Evolutionary conservation across 257 asterid species (phyloP), one percentile per base, ranked within the genome.

Genomic region (Fraxinus quadrangulata): DNA sequence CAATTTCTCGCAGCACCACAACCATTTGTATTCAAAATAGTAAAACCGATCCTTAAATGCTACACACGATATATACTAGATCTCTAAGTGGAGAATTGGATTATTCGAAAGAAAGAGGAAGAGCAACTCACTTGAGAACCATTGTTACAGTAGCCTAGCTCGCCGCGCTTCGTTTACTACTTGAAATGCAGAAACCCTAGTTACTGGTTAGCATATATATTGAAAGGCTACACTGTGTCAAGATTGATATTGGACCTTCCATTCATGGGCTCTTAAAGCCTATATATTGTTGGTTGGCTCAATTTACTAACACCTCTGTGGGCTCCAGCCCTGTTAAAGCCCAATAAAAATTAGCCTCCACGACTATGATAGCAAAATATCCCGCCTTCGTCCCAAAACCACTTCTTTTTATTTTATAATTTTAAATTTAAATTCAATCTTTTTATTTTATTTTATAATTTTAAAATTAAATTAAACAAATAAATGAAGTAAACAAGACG

Each of bases 111-210:
- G 59, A 33, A n/a, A 26, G 4, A 28, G 36, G 65, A 10, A 13
- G 54, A 54, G 33, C 26, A 51, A 34, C 79, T 77, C 85, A 90
- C 94, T 89, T 89, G 83, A 89, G 92, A 83, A 89, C 94, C 94
- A 89, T 89, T 82, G 79, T 13, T 6, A 17, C 16, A 30, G 65
- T 4, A 59, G 74, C 47, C 11, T 42, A 24, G 72, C 54, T 71
- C 76, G 30, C 74, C 71, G 82, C 81, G 68, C 75, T 72, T 40
- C 45, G 69, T 56, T 37, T 49, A 71, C 30, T 71, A 33, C 83
- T 59, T 23, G 66, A 16, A 56, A 56, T 33, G 30, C 26, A 37
- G 39, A 84, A 81, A 79, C 85, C 88, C 85, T 81, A 81, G 9
- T 31, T 33, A 10, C 16, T 2, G 6, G 30, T 61, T 13, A 19